A percentile compares a stretch with the other conserved stretches of the same genome.
Evolutionary conservation across 2,329 filamentous ascomycete genomes (phyloP).

Genomic region (Penicillium sp.): DNA sequence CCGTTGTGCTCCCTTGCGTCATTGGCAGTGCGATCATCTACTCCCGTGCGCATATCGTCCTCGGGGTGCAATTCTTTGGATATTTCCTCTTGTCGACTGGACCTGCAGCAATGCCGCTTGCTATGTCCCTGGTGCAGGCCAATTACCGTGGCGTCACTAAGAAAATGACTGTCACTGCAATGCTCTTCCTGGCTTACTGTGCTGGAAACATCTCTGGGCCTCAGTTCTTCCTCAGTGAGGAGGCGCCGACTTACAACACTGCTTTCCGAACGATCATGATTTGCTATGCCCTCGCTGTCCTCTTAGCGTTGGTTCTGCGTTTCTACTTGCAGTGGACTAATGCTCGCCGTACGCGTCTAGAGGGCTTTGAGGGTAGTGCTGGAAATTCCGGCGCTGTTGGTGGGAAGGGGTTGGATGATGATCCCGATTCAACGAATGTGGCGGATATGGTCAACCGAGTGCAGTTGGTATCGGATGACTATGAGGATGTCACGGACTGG

Average conservation of each 20-base stretch:
- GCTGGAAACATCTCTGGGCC: slow-evolving; percentile 58
- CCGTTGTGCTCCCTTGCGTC: slow-evolving; percentile 54
- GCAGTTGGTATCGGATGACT: slow-evolving; percentile 48
- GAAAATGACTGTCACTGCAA: slow-evolving; percentile 59
- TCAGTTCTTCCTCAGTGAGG: slow-evolving; percentile 53
- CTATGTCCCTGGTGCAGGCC: slow-evolving; percentile 56
- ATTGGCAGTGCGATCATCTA: slow-evolving; percentile 57
- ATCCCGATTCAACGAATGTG: slow-evolving; percentile 41
- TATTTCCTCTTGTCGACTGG: slow-evolving; percentile 60
- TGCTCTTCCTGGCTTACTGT: slow-evolving; percentile 59
- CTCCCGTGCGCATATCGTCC: slow-evolving; percentile 40
- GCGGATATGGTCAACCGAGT: slow-evolving; percentile 31
- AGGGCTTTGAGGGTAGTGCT: slow-evolving; percentile 31
- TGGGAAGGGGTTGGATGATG: slow-evolving; percentile 46
- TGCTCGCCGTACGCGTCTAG: slow-evolving; percentile 40
- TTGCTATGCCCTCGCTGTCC: slow-evolving; percentile 55
- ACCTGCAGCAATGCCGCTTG: slow-evolving; percentile 55
- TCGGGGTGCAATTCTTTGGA: slow-evolving; percentile 53
- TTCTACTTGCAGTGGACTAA: slow-evolving; percentile 52
- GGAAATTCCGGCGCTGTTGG: slow-evolving; percentile 39
- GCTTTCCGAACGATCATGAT: slow-evolving; percentile 58
- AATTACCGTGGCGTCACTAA: slow-evolving; percentile 60
- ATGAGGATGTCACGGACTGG: slow-evolving; percentile 62
- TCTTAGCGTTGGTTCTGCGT: slow-evolving; percentile 48
- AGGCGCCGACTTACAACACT: slow-evolving; percentile 55